These are phyloP conservation scores for Linanthus parryae DNA, from an alignment of 148 eudicot genomes.

Conservation along the genomic window DNA sequence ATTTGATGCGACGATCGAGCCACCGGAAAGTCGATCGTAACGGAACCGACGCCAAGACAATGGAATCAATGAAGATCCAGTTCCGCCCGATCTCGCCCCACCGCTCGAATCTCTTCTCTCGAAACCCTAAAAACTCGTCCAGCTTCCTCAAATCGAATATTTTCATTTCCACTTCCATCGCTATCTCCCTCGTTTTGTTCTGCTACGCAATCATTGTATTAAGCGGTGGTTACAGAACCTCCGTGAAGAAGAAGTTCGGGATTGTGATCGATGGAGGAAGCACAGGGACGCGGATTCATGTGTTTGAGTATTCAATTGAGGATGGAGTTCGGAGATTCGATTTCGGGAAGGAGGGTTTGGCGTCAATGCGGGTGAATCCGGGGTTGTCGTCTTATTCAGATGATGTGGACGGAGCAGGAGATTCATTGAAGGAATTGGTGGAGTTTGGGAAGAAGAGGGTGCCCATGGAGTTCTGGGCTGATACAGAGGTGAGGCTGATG, in stretches of 20 bases:
- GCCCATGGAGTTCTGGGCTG: conserved; percentile 49
- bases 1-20: conserved; percentile 77
- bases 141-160: conserved; percentile 30
- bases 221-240: conserved; percentile 6
- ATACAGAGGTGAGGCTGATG: conserved; percentile 74
- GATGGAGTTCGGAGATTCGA: conserved; percentile 22
- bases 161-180: conserved; percentile 16
- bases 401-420: conserved; percentile 51
- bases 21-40: conserved; percentile 22
- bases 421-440: conserved; percentile 51
- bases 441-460: conserved; percentile 61
- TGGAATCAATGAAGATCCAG: conserved; percentile 56
- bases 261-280: conserved; percentile 85
- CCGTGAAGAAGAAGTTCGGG: conserved; percentile 18
- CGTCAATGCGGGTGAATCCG: conserved; percentile 67
- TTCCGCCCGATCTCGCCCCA: conserved; percentile 34
- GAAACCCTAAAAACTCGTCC: conserved; percentile 20
- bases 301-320: conserved; percentile 48
- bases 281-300: conserved; percentile 76
- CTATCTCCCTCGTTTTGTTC: conserved; percentile 17
- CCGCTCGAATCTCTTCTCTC: conserved; percentile 29
- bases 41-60: conserved; percentile 18
- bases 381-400: conserved; percentile 61
- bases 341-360: conserved; percentile 56
- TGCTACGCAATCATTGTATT: conserved; percentile 20